phyloP scores from a whole-genome alignment of 306 rosid genomes.

The Casuarina cunninghamiana region DNA sequence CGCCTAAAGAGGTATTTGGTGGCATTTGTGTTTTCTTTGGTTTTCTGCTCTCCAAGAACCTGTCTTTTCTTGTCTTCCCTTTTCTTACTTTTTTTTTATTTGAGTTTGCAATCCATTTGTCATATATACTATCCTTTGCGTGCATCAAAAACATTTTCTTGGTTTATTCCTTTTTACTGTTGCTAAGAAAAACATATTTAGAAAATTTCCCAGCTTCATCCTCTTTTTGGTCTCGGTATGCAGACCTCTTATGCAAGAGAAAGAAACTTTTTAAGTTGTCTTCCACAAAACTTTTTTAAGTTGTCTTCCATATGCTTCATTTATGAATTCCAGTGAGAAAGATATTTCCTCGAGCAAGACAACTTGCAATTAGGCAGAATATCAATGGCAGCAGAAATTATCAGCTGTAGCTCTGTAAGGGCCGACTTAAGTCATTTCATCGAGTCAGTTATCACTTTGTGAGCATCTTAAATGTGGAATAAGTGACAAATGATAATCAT shows the following conservation, averaged over 20 bases:
- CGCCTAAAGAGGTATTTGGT: too few species aligned
- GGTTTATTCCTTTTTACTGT: not conserved
- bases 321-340: too few species aligned
- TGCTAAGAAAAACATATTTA: not conserved
- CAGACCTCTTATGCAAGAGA: too few species aligned
- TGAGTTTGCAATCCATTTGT: not conserved
- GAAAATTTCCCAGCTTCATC: not conserved
- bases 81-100: not conserved
- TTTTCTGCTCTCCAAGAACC: not conserved
- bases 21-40: not conserved
- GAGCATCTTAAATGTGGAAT: not conserved
- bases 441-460: not conserved
- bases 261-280: not conserved
- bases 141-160: not conserved
- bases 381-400: not conserved
- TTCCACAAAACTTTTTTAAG: not conserved
- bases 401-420: too few species aligned
- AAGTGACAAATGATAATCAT: not conserved
- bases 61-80: not conserved
- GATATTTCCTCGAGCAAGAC: not conserved
- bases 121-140: not conserved
- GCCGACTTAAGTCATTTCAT: not conserved
- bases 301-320: too few species aligned
- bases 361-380: not conserved
- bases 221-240: not conserved